Evolutionary conservation across 257 asterid species (phyloP).

Genomic region (Solanum peruvianum): DNA sequence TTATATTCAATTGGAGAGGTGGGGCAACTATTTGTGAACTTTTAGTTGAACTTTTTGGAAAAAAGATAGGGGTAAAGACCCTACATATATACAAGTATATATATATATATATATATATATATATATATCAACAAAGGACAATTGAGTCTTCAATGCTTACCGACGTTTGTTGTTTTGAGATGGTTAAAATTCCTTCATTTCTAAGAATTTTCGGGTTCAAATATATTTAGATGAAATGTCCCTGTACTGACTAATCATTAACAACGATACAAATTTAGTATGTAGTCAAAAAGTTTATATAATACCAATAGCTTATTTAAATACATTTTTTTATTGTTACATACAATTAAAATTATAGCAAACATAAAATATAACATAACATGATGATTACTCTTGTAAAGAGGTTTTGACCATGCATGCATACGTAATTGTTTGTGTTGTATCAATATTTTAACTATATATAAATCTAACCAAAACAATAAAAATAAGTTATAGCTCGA

Average conservation of each 20-base stretch:
- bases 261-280: too few relatives aligned
- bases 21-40: not conserved
- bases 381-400: not conserved
- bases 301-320: accelerated
- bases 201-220: accelerated
- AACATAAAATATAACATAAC: too few relatives aligned
- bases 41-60: not conserved
- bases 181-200: too few relatives aligned
- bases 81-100: not conserved
- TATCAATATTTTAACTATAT: too few relatives aligned
- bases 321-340: too few relatives aligned
- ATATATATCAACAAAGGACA: not conserved
- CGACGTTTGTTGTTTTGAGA: accelerated
- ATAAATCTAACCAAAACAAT: not conserved
- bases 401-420: not conserved
- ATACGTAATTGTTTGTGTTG: not conserved
- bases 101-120: too few relatives aligned
- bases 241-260: too few relatives aligned
- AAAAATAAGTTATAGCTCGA: not conserved
- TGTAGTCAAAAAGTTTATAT: too few relatives aligned
- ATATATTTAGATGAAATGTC: too few relatives aligned
- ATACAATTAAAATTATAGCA: too few relatives aligned
- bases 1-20: not conserved
- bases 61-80: not conserved
- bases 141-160: not conserved